Percentiles rank a stretch among this genome's conserved stretches.
Conservation (phyloP, 2,329 filamentous ascomycete species). For the Hypocrella siamensis region DNA sequence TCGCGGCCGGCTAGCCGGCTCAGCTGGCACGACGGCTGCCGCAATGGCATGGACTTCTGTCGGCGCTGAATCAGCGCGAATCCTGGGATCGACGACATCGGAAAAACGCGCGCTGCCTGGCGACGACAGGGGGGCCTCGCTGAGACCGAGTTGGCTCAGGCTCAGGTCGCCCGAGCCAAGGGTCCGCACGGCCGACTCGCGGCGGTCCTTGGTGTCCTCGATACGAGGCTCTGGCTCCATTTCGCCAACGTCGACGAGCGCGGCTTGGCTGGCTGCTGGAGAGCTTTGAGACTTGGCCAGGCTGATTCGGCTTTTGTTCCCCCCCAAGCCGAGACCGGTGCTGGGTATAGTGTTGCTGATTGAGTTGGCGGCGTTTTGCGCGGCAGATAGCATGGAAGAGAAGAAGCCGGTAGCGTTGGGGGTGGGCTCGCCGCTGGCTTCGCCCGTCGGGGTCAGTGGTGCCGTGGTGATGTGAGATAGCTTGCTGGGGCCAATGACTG, state of each 20-base stretch:
- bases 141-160: conserved; percentile 73
- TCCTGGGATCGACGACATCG: conserved; percentile 29
- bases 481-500: conserved; percentile 60
- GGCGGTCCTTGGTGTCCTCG: conserved; percentile 30
- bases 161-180: conserved; percentile 80
- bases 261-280: conserved; percentile 15
- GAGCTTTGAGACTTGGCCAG: conserved; percentile 11
- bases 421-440: conserved; percentile 44
- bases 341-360: conserved; percentile 62
- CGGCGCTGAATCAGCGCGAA: conserved; percentile 44
- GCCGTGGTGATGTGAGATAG: conserved; percentile 60
- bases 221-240: conserved; percentile 15
- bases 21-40: conserved; percentile 16
- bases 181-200: conserved; percentile 71
- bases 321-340: conserved; percentile 37
- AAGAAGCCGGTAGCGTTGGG: conserved; percentile 63
- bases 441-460: conserved; percentile 61
- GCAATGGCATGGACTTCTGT: conserved; percentile 21
- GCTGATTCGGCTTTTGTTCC: conserved; percentile 17
- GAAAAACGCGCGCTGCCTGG: conserved; percentile 40
- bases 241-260: conserved; percentile 21
- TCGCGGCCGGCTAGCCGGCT: conserved; percentile 24
- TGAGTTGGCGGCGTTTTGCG: conserved; percentile 75
- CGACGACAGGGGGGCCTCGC: conserved; percentile 40
- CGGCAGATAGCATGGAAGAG: conserved; percentile 80